Percentiles rank a stretch among this genome's conserved stretches.
These are phyloP conservation scores for Saturnispora besseyi DNA, from an alignment of 805 yeast species.

Conservation along the genomic window DNA sequence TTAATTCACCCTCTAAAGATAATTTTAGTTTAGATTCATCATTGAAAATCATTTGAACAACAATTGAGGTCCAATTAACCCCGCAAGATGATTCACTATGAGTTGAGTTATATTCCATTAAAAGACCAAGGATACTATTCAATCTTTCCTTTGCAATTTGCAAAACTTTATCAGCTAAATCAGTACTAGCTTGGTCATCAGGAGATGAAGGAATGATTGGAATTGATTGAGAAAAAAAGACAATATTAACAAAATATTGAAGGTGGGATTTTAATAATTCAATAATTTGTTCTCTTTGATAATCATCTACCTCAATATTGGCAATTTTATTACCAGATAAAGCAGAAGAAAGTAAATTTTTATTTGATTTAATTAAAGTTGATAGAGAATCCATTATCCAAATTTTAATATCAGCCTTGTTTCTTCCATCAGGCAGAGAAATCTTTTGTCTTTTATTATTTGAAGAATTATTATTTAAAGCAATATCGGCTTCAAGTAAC, in stretches of 20 bases:
- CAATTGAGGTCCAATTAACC: slow-evolving; percentile 14
- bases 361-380: slow-evolving; percentile 10
- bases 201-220: not conserved
- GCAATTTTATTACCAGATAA: not conserved
- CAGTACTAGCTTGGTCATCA: slow-evolving; percentile 11
- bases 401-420: slow-evolving; percentile 7
- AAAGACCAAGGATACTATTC: slow-evolving; percentile 49
- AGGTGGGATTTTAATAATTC: slow-evolving; percentile 11
- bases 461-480: not conserved
- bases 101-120: slow-evolving; percentile 13
- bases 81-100: not conserved
- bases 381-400: slow-evolving; percentile 9
- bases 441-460: slow-evolving; percentile 5
- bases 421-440: slow-evolving; percentile 6
- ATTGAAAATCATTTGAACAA: slow-evolving; percentile 30
- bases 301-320: not conserved
- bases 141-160: slow-evolving; percentile 47
- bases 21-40: slow-evolving; percentile 24
- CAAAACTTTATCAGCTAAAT: slow-evolving; percentile 18
- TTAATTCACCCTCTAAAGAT: slow-evolving; percentile 35
- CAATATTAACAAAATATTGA: slow-evolving; percentile 22
- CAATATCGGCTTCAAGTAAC: slow-evolving; percentile 8
- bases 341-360: slow-evolving; percentile 5
- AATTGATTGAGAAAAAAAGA: slow-evolving; percentile 13
- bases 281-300: slow-evolving; percentile 1